phyloP scores from a whole-genome alignment of 768 basidiomycete species.

The Lactifluus piperatus region DNA sequence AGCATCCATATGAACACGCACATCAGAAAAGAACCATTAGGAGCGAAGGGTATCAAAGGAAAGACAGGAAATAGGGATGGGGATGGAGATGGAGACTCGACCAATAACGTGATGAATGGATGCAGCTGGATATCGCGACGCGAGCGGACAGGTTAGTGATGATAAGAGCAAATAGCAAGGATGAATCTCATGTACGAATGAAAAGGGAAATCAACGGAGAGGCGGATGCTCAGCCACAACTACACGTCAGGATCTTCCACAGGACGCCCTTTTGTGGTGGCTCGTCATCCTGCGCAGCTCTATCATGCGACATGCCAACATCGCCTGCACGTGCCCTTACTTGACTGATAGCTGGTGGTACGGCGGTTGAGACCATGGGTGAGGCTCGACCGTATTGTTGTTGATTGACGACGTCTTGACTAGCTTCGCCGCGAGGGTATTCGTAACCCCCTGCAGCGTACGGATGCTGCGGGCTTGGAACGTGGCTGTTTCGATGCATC shows the following conservation, averaged over 20 bases:
- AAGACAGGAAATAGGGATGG: background rate
- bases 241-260: conserved; percentile 68
- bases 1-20: conserved; percentile 12
- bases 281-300: conserved; percentile 48
- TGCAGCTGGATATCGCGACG: background rate
- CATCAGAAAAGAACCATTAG: conserved; percentile 9
- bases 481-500: conserved; percentile 35
- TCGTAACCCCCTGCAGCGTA: conserved; percentile 66
- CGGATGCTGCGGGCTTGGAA: conserved; percentile 48
- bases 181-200: conserved; percentile 10
- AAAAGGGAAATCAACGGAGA: background rate
- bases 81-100: background rate
- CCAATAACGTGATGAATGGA: background rate
- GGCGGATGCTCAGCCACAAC: conserved; percentile 42
- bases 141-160: background rate
- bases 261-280: conserved; percentile 43
- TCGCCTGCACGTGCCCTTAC: conserved; percentile 65
- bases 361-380: conserved; percentile 72
- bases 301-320: conserved; percentile 54
- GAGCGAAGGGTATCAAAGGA: conserved; percentile 15
- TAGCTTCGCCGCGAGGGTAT: conserved; percentile 31
- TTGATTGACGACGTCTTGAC: conserved; percentile 52
- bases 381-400: conserved; percentile 70
- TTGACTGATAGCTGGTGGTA: conserved; percentile 63
- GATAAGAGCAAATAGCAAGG: conserved; percentile 8